Percentiles rank a stretch among this genome's conserved stretches.
Conservation (phyloP, 225 moss, liverwort and hornwort species). For the Straminergon stramineum region DNA sequence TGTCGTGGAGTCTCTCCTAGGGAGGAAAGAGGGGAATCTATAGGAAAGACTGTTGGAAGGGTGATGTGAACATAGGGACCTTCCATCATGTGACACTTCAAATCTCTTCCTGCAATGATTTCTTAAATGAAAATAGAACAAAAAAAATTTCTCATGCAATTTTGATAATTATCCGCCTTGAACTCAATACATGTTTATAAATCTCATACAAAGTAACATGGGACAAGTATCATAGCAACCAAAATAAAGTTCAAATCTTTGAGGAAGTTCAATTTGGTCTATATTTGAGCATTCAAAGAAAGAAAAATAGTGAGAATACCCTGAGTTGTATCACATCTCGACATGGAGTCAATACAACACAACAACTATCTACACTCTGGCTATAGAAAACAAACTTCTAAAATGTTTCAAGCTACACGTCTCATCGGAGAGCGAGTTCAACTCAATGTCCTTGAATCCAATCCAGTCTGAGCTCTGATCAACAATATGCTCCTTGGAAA, state of each 20-base stretch:
- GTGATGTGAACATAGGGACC: too few relatives aligned
- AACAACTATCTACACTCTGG: background rate
- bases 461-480: constrained; percentile 32
- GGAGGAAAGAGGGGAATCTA: too few relatives aligned
- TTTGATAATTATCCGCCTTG: too few relatives aligned
- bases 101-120: background rate
- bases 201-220: background rate
- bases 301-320: background rate
- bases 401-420: background rate
- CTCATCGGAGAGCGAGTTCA: background rate
- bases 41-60: too few relatives aligned
- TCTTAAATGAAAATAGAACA: background rate
- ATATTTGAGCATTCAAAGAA: background rate
- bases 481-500: constrained; percentile 46
- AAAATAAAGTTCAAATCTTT: background rate
- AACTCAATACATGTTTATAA: background rate
- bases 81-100: too few relatives aligned
- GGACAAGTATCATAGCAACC: background rate
- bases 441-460: background rate
- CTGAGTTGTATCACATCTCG: background rate
- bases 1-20: too few relatives aligned
- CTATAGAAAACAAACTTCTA: background rate
- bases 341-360: background rate
- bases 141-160: background rate
- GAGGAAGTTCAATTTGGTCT: background rate